Conservation (phyloP, 495 filamentous ascomycete species). For the Aspergillus olivimuriae region DNA sequence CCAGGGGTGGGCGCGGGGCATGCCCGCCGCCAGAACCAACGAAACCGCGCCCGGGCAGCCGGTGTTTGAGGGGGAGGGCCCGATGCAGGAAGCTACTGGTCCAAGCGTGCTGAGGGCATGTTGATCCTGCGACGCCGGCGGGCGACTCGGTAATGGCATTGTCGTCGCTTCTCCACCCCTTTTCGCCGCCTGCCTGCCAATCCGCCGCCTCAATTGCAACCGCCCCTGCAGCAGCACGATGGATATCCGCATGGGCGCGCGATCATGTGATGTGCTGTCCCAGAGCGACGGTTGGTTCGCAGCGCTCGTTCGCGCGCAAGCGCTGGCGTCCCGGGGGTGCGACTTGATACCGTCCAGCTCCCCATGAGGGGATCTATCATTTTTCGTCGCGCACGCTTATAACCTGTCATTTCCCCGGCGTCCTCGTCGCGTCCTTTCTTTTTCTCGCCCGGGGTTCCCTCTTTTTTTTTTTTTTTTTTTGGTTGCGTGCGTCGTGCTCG, state of each 20-base stretch:
- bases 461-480: conserved; percentile 15
- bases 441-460: conserved; percentile 4
- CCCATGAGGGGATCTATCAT: conserved; percentile 17
- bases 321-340: neutral
- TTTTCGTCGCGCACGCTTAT: too few relatives aligned
- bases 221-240: conserved; percentile 32
- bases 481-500: neutral
- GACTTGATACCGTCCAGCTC: too few relatives aligned
- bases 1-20: conserved; percentile 5
- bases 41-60: too few relatives aligned
- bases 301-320: conserved; percentile 11
- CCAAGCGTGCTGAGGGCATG: conserved; percentile 5
- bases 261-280: conserved; percentile 36
- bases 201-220: conserved; percentile 16
- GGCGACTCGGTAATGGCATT: conserved; percentile 10
- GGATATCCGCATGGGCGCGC: conserved; percentile 31
- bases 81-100: conserved; percentile 6
- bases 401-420: too few relatives aligned
- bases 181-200: conserved; percentile 12
- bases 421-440: too few relatives aligned
- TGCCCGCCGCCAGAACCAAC: too few relatives aligned
- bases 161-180: conserved; percentile 10
- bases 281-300: conserved; percentile 14
- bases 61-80: conserved; percentile 14
- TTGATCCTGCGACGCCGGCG: conserved; percentile 12